Base-by-base conservation (phyloP, 495 filamentous ascomycete genomes). In the Haplographium delicatum region DNA sequence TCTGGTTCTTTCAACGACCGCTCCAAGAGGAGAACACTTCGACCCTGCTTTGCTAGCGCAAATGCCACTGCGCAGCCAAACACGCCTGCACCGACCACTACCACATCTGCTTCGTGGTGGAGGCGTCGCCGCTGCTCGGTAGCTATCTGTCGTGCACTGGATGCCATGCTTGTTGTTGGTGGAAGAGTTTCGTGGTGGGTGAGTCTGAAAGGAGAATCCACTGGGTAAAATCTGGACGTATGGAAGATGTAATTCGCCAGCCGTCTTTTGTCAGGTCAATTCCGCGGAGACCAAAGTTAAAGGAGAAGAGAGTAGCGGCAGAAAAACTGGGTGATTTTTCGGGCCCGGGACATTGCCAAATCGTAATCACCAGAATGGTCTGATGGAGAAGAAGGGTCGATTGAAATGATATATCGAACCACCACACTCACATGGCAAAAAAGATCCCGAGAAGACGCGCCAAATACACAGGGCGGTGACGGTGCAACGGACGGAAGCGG, bases 11-110 rank as follows among this genome's bases (percentile, higher is more conserved):
- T 90, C 65, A 96, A 71, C 66, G 84, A 91, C 55, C 75, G 74
- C 68, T 98, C 93, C 18, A 98, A 78, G 42, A 98, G 71, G n/a
- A 95, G 77, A 13, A 98, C 90, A 62, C 84, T 91, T 28, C 93
- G 82, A 10, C 90, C 90, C 66, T 97, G 94, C 38, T 79, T 79
- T 10, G 82, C 83, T 30, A 91, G 78, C 24, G 90, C 84, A 39
- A 86, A 79, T 5, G 94, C 82, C n/a, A 90, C 70, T 5, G 93
- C 88, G 64, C 88, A 94, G 16, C 93, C 93, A 34, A 95, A 75
- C 47, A 97, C 75, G 43, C 93, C 93, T 0, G 88, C 93, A 54
- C 93, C 93, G 18, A 97, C 82, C 38, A 98, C 83, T 24, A 95
- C 82, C 27, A 96, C 79, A 58, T 98, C 93, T 46, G 75, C 73